Base-by-base conservation (phyloP, 2,329 filamentous ascomycete genomes). In the Monilinia vaccinii-corymbosi region DNA sequence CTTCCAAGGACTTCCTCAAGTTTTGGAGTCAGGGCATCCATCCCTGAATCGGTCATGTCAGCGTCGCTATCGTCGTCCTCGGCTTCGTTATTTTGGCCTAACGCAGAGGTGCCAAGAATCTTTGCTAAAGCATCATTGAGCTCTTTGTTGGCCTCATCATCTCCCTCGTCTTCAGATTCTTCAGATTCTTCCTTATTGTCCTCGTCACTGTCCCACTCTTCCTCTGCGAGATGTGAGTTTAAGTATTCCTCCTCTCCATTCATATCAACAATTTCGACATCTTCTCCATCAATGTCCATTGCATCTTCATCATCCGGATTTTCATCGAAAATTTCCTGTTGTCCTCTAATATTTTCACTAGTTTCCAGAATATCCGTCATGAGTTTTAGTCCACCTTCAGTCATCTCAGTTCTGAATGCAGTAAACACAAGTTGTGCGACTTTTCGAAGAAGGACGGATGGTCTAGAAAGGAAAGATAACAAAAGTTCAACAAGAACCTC, bases 41-140 rank as follows among this genome's bases (percentile, higher is more conserved):
- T 97, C 71, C 96, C 88, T 21, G 93, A 91, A 74, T 97, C 93
- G 63, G 91, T 88, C 91, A 99, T 96, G 73, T 96, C 90, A 3
- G 82, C 85, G 62, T 88, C 87, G 11, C 81, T 81, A 34, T 84
- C 84, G 1, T 79, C 81, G 1, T 77, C 77, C 3, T 81, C 80
- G 1, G 80, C 80, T 1, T 79, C 77, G 18, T 45, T 31, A 18
- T 85, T 81, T 57, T 85, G 81, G 70, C 87, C 82, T 25, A 84
- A 75, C 9, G 77, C 76, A 62, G 87, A 86, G 58, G 86, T 92
- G 45, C 89, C 86, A 2, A 96, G 82, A 2, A 92, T 88, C 65
- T 86, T 81, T 2, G 88, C 88, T 32, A 97, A 82, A 59, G 90
- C 86, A 45, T 85, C 84, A 67, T 96, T 86, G 31, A 79, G 76